Percentiles rank a stretch among this genome's conserved stretches.
Evolutionary conservation across 148 eudicot species (phyloP).

Genomic region (Gaultheria prostrata): DNA sequence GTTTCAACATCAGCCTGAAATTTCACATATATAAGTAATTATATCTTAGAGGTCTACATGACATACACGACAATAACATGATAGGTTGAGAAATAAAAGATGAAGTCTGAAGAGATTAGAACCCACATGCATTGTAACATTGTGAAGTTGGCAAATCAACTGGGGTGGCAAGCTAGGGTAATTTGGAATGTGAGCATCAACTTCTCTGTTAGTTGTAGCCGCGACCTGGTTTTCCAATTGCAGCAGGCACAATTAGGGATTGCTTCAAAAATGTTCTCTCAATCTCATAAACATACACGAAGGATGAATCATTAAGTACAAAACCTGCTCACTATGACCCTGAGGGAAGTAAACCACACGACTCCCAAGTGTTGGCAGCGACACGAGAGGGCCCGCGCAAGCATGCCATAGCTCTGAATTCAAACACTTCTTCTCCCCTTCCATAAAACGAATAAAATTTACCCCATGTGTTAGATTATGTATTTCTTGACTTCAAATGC

Average conservation of each 20-base stretch:
- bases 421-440: conserved; percentile 80
- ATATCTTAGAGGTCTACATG: not conserved
- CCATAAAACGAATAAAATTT: conserved; percentile 22
- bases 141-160: conserved; percentile 95
- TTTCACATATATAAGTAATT: conserved; percentile 1
- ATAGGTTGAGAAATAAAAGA: not conserved
- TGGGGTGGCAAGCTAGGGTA: conserved; percentile 93
- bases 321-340: conserved; percentile 98
- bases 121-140: conserved; percentile 99
- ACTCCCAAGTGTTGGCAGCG: conserved; percentile 75
- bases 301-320: not conserved
- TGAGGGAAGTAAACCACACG: conserved; percentile 98
- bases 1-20: conserved; percentile 97
- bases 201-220: conserved; percentile 90
- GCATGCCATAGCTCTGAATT: conserved; percentile 98
- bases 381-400: conserved; percentile 96
- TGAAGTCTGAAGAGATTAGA: conserved; percentile 21
- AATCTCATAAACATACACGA: not conserved
- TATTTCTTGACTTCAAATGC: not conserved
- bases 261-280: not conserved
- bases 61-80: not conserved
- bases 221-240: conserved; percentile 66
- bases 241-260: conserved; percentile 3
- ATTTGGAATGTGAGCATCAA: conserved; percentile 85
- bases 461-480: not conserved